Conservation (phyloP, 2,329 filamentous ascomycete species). For the Leptosphaerulina australis region DNA sequence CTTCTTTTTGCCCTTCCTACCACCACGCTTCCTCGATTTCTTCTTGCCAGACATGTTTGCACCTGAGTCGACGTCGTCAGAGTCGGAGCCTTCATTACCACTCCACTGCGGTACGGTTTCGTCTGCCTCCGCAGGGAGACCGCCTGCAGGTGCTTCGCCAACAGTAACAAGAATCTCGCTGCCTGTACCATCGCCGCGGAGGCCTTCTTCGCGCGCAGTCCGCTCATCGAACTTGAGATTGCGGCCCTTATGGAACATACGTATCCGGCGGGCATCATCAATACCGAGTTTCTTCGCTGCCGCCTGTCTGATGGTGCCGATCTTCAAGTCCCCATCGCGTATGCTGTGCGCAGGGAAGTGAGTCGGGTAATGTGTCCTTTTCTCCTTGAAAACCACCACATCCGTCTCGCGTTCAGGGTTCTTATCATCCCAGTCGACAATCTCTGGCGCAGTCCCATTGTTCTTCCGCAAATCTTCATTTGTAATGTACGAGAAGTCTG, state of each 20-base stretch:
- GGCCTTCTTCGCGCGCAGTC: slow-evolving; percentile 63
- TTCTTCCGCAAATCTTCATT: slow-evolving; percentile 67
- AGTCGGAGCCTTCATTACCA: slow-evolving; percentile 50
- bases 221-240: slow-evolving; percentile 69
- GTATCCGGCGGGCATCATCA: slow-evolving; percentile 63
- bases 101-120: slow-evolving; percentile 43
- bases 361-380: slow-evolving; percentile 68
- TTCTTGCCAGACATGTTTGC: slow-evolving; percentile 40
- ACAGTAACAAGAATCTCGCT: slow-evolving; percentile 67
- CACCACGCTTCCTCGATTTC: slow-evolving; percentile 42
- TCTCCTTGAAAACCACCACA: slow-evolving; percentile 71
- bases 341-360: slow-evolving; percentile 79
- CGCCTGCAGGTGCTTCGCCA: slow-evolving; percentile 57
- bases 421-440: slow-evolving; percentile 49
- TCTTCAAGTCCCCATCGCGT: slow-evolving; percentile 71
- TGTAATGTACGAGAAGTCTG: slow-evolving; percentile 84
- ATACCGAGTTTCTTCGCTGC: slow-evolving; percentile 70
- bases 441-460: slow-evolving; percentile 50
- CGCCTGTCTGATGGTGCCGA: slow-evolving; percentile 70
- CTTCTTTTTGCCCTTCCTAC: slow-evolving; percentile 55
- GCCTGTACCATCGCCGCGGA: slow-evolving; percentile 61
- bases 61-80: slow-evolving; percentile 40
- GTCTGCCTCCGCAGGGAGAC: slow-evolving; percentile 45
- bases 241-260: slow-evolving; percentile 75
- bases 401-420: slow-evolving; percentile 65